Evolutionary conservation across 495 filamentous ascomycete genomes (phyloP).

Genomic region (Trichodelitschia bisporula): DNA sequence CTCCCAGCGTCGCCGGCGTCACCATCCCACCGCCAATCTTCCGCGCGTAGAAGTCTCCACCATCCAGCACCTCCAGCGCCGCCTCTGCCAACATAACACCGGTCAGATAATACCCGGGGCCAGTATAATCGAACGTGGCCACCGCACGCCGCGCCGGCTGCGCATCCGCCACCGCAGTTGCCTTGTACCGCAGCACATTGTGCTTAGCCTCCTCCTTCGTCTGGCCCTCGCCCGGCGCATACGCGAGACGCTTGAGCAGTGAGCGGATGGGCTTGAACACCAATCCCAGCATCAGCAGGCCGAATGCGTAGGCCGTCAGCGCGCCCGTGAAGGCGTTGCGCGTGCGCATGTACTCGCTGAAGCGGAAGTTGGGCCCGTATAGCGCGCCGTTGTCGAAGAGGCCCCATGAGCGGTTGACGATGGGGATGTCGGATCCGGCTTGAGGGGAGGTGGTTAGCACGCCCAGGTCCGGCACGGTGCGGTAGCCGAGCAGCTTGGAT

Average conservation of each 20-base stretch:
- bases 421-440: constrained; percentile 28
- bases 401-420: constrained; percentile 49
- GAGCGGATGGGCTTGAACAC: constrained; percentile 24
- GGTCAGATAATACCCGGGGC: constrained; percentile 39
- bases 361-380: constrained; percentile 49
- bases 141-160: constrained; percentile 19
- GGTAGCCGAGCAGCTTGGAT: constrained; percentile 28
- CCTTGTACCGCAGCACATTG: constrained; percentile 28
- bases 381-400: constrained; percentile 28
- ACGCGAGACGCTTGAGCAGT: constrained; percentile 23
- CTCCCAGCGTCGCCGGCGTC: constrained; percentile 51
- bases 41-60: constrained; percentile 16
- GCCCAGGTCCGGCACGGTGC: constrained; percentile 33
- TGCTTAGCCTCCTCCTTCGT: constrained; percentile 20
- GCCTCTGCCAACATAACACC: constrained; percentile 39
- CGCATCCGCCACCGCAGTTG: constrained; percentile 25
- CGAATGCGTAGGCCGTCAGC: constrained; percentile 26
- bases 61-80: constrained; percentile 35
- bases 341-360: constrained; percentile 34
- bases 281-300: constrained; percentile 24
- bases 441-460: constrained; percentile 33
- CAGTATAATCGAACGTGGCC: constrained; percentile 29
- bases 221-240: constrained; percentile 39
- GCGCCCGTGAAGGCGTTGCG: constrained; percentile 30
- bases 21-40: constrained; percentile 38